Conservation (phyloP, 2,329 filamentous ascomycete species). For the Fusarium sp. region DNA sequence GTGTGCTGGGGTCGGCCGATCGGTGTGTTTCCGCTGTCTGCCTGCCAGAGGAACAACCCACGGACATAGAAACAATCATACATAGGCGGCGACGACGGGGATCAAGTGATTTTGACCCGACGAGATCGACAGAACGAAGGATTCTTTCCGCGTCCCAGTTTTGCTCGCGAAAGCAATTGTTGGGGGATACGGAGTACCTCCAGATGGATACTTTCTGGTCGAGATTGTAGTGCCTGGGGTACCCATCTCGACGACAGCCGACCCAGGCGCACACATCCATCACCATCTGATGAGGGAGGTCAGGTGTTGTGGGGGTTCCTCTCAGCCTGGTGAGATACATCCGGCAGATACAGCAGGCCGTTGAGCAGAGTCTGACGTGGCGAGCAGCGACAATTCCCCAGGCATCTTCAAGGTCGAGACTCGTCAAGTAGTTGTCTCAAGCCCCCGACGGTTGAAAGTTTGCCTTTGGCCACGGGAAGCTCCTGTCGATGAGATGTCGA, state of each 20-base stretch:
- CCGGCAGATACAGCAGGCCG: background rate
- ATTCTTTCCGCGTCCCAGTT: slow-evolving; percentile 15
- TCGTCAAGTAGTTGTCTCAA: slow-evolving; percentile 23
- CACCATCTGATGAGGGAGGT: background rate
- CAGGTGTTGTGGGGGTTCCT: slow-evolving; percentile 10
- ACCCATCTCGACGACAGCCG: background rate
- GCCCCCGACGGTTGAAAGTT: slow-evolving; percentile 1
- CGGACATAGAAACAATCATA: background rate
- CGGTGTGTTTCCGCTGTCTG: slow-evolving; percentile 34
- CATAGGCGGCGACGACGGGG: background rate
- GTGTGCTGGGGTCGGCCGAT: slow-evolving; percentile 34
- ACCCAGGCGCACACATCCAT: slow-evolving; percentile 1
- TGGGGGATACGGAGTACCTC: background rate
- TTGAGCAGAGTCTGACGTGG: slow-evolving; percentile 37
- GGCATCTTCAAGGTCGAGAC: slow-evolving; percentile 19
- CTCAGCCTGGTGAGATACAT: slow-evolving; percentile 17
- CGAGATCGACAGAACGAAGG: slow-evolving; percentile 36
- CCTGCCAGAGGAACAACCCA: slow-evolving; percentile 8
- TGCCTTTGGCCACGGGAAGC: slow-evolving; percentile 34
- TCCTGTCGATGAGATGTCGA: slow-evolving; percentile 25
- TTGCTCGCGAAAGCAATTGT: background rate
- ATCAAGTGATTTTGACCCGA: slow-evolving; percentile 27
- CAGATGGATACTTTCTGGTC: background rate
- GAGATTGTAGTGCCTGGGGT: background rate
- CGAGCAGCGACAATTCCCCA: slow-evolving; percentile 17